Conservation (phyloP, 352 stramenopile genomes). For the Peronospora farinosa region DNA sequence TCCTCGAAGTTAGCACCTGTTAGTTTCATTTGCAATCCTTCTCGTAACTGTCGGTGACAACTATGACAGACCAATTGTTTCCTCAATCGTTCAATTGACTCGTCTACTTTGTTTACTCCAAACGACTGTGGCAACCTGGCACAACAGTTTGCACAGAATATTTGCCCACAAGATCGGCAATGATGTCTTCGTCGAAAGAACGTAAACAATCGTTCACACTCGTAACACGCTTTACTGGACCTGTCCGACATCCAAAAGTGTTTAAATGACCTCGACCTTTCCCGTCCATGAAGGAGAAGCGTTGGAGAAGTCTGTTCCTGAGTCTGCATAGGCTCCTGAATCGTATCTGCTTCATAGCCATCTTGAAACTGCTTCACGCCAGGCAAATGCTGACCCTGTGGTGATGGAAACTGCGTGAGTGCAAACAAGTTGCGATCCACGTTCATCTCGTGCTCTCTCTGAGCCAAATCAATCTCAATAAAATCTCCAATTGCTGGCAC, state of each 20-base stretch:
- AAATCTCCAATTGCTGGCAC: conserved; percentile 29
- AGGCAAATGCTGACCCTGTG: conserved; percentile 53
- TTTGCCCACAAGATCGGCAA: conserved; percentile 79
- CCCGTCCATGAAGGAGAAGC: conserved; percentile 21
- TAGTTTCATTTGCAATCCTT: conserved; percentile 74
- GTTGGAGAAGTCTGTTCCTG: conserved; percentile 21
- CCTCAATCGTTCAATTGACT: conserved; percentile 61
- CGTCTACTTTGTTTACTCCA: conserved; percentile 65
- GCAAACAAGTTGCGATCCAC: conserved; percentile 63
- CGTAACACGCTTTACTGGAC: conserved; percentile 75
- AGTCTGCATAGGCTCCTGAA: conserved; percentile 21
- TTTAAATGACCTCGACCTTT: conserved; percentile 67
- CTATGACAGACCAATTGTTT: conserved; percentile 85
- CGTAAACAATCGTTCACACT: conserved; percentile 79
- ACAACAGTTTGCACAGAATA: conserved; percentile 82
- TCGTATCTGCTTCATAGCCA: conserved; percentile 11
- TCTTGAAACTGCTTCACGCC: conserved; percentile 55
- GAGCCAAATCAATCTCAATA: conserved; percentile 53
- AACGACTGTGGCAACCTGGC: conserved; percentile 73
- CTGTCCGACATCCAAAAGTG: conserved; percentile 89
- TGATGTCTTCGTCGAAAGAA: conserved; percentile 77
- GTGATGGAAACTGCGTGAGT: conserved; percentile 70
- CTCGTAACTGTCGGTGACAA: conserved; percentile 72
- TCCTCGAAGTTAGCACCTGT: conserved; percentile 35
- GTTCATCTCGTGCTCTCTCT: conserved; percentile 56